Evolutionary conservation across 106 monocot species (phyloP).

Genomic region (Dendrobium nobile): DNA sequence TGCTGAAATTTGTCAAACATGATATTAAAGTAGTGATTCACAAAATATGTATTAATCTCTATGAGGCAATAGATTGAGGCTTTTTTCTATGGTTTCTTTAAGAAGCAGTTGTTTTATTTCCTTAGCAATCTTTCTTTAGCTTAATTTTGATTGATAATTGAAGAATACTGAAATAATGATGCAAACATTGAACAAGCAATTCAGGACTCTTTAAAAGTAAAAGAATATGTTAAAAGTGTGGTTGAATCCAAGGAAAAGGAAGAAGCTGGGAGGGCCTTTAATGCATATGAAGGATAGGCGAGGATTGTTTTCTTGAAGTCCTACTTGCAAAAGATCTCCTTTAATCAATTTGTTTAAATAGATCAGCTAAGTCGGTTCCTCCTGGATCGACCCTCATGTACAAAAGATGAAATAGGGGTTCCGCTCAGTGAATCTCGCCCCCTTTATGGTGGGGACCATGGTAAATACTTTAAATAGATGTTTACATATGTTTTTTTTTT

Average conservation of each 20-base stretch:
- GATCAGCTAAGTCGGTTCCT: too few relatives aligned
- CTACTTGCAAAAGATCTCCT: background rate
- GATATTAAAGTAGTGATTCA: background rate
- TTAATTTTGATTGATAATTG: background rate
- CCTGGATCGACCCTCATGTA: too few relatives aligned
- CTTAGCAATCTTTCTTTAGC: background rate
- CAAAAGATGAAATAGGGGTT: too few relatives aligned
- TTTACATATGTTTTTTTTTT: too few relatives aligned
- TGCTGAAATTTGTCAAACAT: background rate
- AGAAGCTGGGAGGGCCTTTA: conserved; percentile 84
- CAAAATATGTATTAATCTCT: background rate
- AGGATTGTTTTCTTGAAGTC: background rate
- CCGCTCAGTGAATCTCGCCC: too few relatives aligned
- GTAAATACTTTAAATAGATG: too few relatives aligned
- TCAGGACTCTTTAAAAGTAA: conserved; percentile 77
- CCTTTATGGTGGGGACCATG: too few relatives aligned
- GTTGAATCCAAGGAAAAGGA: conserved; percentile 85
- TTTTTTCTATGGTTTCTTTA: background rate
- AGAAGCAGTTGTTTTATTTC: background rate
- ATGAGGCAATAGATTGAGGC: background rate
- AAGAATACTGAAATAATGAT: conserved; percentile 36
- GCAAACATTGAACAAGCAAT: conserved; percentile 66
- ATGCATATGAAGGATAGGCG: conserved; percentile 97
- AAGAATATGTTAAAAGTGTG: conserved; percentile 62
- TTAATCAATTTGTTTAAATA: background rate